Evolutionary conservation across 805 yeast species (phyloP), one percentile per base, ranked within the genome.

Genomic region (Ogataea polymorpha): DNA sequence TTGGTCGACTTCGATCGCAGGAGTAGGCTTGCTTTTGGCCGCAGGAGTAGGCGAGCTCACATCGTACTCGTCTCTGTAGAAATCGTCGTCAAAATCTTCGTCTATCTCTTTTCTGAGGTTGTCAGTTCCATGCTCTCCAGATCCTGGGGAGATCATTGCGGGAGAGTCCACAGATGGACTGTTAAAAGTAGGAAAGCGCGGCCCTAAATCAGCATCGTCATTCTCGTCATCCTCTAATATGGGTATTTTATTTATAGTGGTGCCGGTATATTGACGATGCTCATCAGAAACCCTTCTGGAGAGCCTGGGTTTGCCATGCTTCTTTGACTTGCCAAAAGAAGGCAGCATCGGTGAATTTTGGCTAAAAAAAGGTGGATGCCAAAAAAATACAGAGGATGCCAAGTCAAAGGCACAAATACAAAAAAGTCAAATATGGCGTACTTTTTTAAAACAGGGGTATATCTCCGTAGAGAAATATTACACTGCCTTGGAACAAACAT

Each of bases 151-250:
- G 3, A 28, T 15, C 5, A 28, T 35, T 5, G 21, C 13, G 10
- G 24, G 25, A 10, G 37, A 23, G 11, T 13, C 32, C n/a, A 27
- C 16, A 2, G 40, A 27, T 2, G 30, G 26, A 11, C 27, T 27
- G 32, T 39, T 37, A 41, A 61, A 61, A 10, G 48, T 41, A 0
- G 66, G 64, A 10, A 61, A 38, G 13, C 51, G 34, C 2, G 65
- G 66, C 2, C 58, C 55, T 20, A 34, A 34, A 9, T 44, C 26
- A 5, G 48, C 58, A 1, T 42, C 41, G n/a, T 53, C 64, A 23
- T 49, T 49, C 33, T 61, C 66, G 36, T 59, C 62, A 31, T 59
- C 63, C 43, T 61, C 66, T 35, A 58, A 38, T 10, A 59, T 56
- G 0, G 63, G 63, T 1, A 54, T 44, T 8, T 49, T 52, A 26